These are phyloP conservation scores for Pelargonium nanum DNA, from an alignment of 345 rosid genomes.

Conservation along the genomic window DNA sequence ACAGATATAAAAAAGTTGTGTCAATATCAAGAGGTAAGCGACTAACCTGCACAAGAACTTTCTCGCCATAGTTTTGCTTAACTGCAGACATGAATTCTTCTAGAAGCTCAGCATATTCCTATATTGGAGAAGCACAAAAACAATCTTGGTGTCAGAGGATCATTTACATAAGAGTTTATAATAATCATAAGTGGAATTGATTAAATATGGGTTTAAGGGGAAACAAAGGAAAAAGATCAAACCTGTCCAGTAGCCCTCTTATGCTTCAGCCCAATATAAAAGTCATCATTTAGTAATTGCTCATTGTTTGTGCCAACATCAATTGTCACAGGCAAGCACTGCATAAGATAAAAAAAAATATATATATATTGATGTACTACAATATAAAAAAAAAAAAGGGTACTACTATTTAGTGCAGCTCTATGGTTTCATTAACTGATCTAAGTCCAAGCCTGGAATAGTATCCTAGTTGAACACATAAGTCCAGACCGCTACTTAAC, in stretches of 20 bases:
- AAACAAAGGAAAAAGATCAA: slow-evolving; percentile 8
- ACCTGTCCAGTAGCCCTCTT: slow-evolving; percentile 82
- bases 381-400: too few relatives aligned
- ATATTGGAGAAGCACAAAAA: slow-evolving; percentile 7
- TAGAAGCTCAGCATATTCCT: slow-evolving; percentile 88
- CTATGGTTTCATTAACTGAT: neutral
- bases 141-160: slow-evolving; percentile 13
- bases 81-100: slow-evolving; percentile 89
- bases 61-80: slow-evolving; percentile 87
- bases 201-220: neutral
- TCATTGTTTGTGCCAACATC: slow-evolving; percentile 92
- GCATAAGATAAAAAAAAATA: slow-evolving; percentile 7
- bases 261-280: slow-evolving; percentile 76
- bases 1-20: neutral
- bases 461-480: too few relatives aligned
- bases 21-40: neutral
- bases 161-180: neutral
- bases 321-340: slow-evolving; percentile 83
- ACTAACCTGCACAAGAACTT: slow-evolving; percentile 73
- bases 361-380: too few relatives aligned
- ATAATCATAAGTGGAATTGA: neutral
- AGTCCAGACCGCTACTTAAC: too few relatives aligned
- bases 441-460: neutral
- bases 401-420: too few relatives aligned
- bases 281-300: slow-evolving; percentile 59